Conservation (phyloP, 352 stramenopile genomes). For the Phytophthora syringae region DNA sequence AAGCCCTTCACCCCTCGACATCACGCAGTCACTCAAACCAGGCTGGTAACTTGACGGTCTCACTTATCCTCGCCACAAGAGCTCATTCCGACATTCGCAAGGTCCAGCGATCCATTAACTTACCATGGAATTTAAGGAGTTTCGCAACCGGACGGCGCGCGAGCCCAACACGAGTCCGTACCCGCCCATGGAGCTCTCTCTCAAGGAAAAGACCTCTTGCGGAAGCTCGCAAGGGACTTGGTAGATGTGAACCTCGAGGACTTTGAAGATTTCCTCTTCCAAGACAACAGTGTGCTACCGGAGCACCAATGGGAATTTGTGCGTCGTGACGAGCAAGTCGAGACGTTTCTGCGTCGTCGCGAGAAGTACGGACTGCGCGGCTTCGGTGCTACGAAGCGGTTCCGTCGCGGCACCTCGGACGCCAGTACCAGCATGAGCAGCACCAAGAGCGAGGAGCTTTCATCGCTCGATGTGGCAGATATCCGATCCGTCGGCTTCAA, state of each 20-base stretch:
- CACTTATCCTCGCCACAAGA: slow-evolving; percentile 14
- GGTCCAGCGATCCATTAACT: slow-evolving; percentile 2
- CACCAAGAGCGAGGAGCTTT: slow-evolving; percentile 33
- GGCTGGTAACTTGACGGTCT: no score
- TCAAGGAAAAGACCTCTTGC: slow-evolving; percentile 30
- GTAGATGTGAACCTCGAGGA: slow-evolving; percentile 34
- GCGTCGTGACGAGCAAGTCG: slow-evolving; percentile 37
- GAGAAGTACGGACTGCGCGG: slow-evolving; percentile 32
- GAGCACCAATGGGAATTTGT: slow-evolving; percentile 31
- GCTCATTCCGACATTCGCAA: slow-evolving; percentile 30
- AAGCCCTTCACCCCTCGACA: no score
- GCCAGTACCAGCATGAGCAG: slow-evolving; percentile 32
- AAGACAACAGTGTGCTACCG: slow-evolving; percentile 30
- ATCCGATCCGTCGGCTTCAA: slow-evolving; percentile 35
- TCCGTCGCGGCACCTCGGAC: slow-evolving; percentile 29
- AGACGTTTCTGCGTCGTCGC: slow-evolving; percentile 32
- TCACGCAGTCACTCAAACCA: no score
- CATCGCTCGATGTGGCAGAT: slow-evolving; percentile 31
- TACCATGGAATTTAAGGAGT: slow-evolving; percentile 34
- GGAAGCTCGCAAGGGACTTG: slow-evolving; percentile 31
- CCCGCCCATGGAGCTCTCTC: slow-evolving; percentile 28
- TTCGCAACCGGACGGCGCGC: slow-evolving; percentile 24
- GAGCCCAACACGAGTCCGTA: slow-evolving; percentile 34
- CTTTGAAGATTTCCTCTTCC: slow-evolving; percentile 34
- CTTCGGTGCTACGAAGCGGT: slow-evolving; percentile 31